Conservation (phyloP, 2,329 filamentous ascomycete species). For the Penicillium crustosum region DNA sequence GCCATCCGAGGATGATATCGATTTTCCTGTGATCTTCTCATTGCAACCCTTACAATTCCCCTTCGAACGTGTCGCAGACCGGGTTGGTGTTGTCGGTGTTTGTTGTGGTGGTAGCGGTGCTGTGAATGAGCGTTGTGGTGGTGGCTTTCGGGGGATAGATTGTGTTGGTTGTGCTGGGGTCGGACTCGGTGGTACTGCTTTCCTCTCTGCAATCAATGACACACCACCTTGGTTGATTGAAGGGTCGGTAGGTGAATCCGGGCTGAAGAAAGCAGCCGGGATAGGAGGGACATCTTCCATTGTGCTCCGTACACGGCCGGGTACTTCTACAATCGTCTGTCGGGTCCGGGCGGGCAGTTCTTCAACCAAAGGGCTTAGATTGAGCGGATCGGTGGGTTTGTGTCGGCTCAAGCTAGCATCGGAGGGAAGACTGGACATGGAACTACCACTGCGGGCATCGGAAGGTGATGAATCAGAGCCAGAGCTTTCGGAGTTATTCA, state of each 20-base stretch:
- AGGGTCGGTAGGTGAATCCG: slow-evolving; percentile 52
- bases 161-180: slow-evolving; percentile 14
- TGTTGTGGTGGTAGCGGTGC: slow-evolving; percentile 41
- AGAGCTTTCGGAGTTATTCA: slow-evolving; percentile 64
- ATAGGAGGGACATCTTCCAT: slow-evolving; percentile 33
- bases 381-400: slow-evolving; percentile 36
- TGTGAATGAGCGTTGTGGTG: slow-evolving; percentile 29
- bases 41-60: slow-evolving; percentile 83
- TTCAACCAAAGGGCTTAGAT: slow-evolving; percentile 56
- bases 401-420: slow-evolving; percentile 33
- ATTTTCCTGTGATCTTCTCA: slow-evolving; percentile 79
- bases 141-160: slow-evolving; percentile 27
- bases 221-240: slow-evolving; percentile 44
- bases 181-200: not conserved
- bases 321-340: slow-evolving; percentile 27
- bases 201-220: slow-evolving; percentile 34
- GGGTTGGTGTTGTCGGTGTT: slow-evolving; percentile 41
- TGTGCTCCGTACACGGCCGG: slow-evolving; percentile 37
- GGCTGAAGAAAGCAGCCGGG: slow-evolving; percentile 34
- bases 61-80: slow-evolving; percentile 53
- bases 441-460: slow-evolving; percentile 60
- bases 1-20: slow-evolving; percentile 89
- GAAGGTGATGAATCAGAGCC: slow-evolving; percentile 64
- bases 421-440: slow-evolving; percentile 59
- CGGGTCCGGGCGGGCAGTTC: slow-evolving; percentile 48